Percentiles rank a stretch among this genome's conserved stretches.
Conservation (phyloP, 441 rosid genomes). For the Gossypium trilobum region DNA sequence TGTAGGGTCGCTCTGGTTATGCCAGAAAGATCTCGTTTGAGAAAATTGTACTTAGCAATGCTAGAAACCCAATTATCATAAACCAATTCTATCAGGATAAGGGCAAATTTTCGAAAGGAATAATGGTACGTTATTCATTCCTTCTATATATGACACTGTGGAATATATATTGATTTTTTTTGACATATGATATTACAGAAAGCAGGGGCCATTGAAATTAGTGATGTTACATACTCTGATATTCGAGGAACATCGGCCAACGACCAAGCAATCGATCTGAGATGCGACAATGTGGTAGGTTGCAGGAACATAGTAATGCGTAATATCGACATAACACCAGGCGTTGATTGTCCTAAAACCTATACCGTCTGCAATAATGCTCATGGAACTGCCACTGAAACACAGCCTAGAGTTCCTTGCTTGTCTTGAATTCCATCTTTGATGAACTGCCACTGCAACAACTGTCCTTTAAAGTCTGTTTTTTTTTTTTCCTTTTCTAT, state of each 20-base stretch:
- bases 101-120: neutral
- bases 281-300: conserved; percentile 20
- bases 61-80: conserved; percentile 26
- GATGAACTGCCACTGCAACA: too few species aligned
- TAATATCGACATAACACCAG: conserved; percentile 13
- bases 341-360: neutral
- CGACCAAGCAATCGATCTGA: conserved; percentile 20
- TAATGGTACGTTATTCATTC: neutral
- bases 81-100: conserved; percentile 23
- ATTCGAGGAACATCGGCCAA: conserved; percentile 25
- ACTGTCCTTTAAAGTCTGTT: too few species aligned
- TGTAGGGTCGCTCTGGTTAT: conserved; percentile 24
- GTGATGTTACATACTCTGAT: conserved; percentile 19
- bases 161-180: neutral
- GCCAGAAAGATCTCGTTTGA: conserved; percentile 27
- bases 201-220: neutral
- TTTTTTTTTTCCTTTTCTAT: too few species aligned
- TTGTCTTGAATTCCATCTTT: neutral
- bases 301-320: conserved; percentile 23
- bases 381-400: neutral
- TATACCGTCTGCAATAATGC: conserved; percentile 15
- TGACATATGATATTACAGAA: neutral
- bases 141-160: too few species aligned
- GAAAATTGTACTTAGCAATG: conserved; percentile 18
- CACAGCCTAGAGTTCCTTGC: neutral